Evolutionary conservation across 2,329 filamentous ascomycete genomes (phyloP).

Genomic region (Cladosporium austrohemisphaericum): DNA sequence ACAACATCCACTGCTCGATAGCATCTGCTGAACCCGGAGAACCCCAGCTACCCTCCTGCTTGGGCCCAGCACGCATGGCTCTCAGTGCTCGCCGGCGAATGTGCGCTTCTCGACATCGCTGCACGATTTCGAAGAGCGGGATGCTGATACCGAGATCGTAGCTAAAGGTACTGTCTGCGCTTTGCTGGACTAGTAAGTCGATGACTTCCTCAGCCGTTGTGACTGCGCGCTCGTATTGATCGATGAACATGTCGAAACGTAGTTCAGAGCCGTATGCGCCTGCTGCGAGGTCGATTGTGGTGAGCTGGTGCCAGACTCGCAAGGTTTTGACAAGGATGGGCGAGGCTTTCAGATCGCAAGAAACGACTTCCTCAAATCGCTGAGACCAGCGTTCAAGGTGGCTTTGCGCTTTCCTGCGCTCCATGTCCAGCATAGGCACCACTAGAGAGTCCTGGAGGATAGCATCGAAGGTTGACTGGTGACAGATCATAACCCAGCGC

Average conservation of each 20-base stretch:
- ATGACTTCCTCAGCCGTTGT: slow-evolving; percentile 16
- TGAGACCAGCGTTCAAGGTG: slow-evolving; percentile 14
- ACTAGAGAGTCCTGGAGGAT: background rate
- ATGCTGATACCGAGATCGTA: slow-evolving; percentile 20
- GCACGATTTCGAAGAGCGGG: slow-evolving; percentile 13
- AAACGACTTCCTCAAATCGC: slow-evolving; percentile 15
- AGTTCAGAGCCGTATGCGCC: slow-evolving; percentile 2
- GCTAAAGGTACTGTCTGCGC: slow-evolving; percentile 15
- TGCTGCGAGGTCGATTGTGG: slow-evolving; percentile 10
- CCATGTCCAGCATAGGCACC: background rate
- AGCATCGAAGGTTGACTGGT: background rate
- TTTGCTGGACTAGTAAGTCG: background rate
- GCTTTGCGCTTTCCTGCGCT: background rate
- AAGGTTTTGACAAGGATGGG: slow-evolving; percentile 9
- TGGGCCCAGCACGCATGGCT: slow-evolving; percentile 14
- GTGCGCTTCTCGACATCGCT: slow-evolving; percentile 19
- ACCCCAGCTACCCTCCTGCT: slow-evolving; percentile 24
- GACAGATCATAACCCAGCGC: background rate
- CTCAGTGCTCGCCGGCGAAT: slow-evolving; percentile 20
- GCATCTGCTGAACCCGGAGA: slow-evolving; percentile 17
- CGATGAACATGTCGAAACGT: slow-evolving; percentile 11
- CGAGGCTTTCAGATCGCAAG: background rate
- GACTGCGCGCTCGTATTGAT: slow-evolving; percentile 14
- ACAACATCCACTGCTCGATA: slow-evolving; percentile 19
- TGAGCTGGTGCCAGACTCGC: slow-evolving; percentile 17